These are phyloP conservation scores for Rhamnella rubrinervis DNA, from an alignment of 331 rosid species.

Conservation along the genomic window DNA sequence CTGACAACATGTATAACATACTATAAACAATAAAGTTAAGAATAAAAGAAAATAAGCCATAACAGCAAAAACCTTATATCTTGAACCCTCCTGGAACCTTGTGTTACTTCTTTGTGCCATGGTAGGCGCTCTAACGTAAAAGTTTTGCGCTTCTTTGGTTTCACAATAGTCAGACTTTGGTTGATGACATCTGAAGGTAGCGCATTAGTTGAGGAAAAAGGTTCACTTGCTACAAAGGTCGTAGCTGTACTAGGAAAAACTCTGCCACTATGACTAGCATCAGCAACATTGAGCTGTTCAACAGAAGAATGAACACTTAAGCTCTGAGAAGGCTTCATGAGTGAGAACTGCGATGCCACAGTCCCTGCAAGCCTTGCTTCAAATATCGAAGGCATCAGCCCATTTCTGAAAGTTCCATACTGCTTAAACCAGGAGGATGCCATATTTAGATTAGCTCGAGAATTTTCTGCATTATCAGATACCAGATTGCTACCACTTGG, in stretches of 20 bases:
- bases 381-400: conserved; percentile 34
- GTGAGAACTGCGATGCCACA: conserved; percentile 33
- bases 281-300: conserved; percentile 26
- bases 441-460: conserved; percentile 21
- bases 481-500: conserved; percentile 25
- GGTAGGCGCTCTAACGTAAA: conserved; percentile 35
- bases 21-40: not conserved
- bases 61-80: conserved; percentile 40
- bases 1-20: not conserved
- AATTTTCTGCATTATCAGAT: conserved; percentile 26
- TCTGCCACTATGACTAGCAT: conserved; percentile 35
- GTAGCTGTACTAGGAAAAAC: conserved; percentile 31
- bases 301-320: conserved; percentile 27
- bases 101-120: conserved; percentile 47
- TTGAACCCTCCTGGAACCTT: conserved; percentile 33
- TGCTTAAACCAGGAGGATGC: conserved; percentile 46
- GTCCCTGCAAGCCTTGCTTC: conserved; percentile 30
- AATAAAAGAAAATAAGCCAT: conserved; percentile 1
- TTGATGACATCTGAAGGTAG: conserved; percentile 25
- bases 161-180: conserved; percentile 22
- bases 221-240: conserved; percentile 23
- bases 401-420: conserved; percentile 33
- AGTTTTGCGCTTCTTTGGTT: conserved; percentile 51
- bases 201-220: conserved; percentile 20
- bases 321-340: conserved; percentile 35